phyloP scores from a whole-genome alignment of 2,329 filamentous ascomycete species.

The Didymella arachidicola region DNA sequence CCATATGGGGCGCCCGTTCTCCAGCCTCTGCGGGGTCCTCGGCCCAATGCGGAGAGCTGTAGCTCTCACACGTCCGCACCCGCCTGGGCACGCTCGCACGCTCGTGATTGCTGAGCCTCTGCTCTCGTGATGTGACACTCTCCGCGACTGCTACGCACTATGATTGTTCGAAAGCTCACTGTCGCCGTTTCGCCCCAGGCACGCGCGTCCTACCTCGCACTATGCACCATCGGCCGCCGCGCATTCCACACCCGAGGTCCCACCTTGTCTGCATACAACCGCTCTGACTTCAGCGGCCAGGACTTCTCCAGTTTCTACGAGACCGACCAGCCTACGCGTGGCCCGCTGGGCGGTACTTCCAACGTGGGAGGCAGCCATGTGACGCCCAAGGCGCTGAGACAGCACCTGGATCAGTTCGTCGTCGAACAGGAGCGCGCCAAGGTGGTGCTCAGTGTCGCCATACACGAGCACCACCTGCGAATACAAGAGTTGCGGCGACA shows the following conservation, averaged over 20 bases:
- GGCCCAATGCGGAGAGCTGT: slow-evolving; percentile 38
- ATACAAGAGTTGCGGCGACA: slow-evolving; percentile 77
- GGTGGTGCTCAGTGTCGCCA: slow-evolving; percentile 88
- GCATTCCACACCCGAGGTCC: slow-evolving; percentile 48
- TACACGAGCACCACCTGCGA: slow-evolving; percentile 96
- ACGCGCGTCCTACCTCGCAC: slow-evolving; percentile 51
- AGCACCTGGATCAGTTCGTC: slow-evolving; percentile 92
- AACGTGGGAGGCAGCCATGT: slow-evolving; percentile 65
- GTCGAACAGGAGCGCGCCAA: slow-evolving; percentile 95
- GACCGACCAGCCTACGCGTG: slow-evolving; percentile 66
- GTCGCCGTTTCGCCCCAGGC: slow-evolving; percentile 51
- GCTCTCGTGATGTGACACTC: slow-evolving; percentile 28
- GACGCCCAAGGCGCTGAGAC: slow-evolving; percentile 75
- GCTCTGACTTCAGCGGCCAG: slow-evolving; percentile 69
- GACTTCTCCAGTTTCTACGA: slow-evolving; percentile 71
- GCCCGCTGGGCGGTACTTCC: slow-evolving; percentile 67
- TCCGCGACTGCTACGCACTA: slow-evolving; percentile 24
- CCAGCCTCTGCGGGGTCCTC: slow-evolving; percentile 18
- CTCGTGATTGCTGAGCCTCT: slow-evolving; percentile 24
- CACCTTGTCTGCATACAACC: slow-evolving; percentile 59
- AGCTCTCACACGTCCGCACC: slow-evolving; percentile 25
- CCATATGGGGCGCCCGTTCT: slow-evolving; percentile 3
- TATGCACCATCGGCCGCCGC: slow-evolving; percentile 43
- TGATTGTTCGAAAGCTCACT: slow-evolving; percentile 36
- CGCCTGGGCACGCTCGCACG: slow-evolving; percentile 14